Evolutionary conservation across 257 asterid genomes (phyloP).

Genomic region (Salvia rosmarinus): DNA sequence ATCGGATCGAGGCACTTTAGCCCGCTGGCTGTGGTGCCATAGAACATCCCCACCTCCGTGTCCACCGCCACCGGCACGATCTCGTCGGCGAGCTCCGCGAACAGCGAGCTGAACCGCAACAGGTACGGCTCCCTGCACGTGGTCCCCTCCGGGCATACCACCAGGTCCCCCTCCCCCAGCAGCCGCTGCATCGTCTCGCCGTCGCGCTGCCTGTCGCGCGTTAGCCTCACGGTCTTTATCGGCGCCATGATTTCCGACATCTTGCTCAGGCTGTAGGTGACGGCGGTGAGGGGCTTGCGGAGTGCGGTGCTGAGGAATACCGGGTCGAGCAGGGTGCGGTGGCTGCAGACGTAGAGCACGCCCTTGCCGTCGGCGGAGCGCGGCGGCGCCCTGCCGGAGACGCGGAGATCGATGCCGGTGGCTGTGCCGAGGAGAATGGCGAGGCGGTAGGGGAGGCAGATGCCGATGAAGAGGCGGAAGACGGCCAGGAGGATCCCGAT

Average conservation of each 20-base stretch:
- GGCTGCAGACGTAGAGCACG: conserved; percentile 79
- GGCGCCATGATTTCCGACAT: conserved; percentile 87
- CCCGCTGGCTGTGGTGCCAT: conserved; percentile 94
- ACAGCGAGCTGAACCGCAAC: conserved; percentile 77
- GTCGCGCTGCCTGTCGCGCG: conserved; percentile 63
- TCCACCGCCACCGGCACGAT: conserved; percentile 91
- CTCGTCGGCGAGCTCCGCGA: conserved; percentile 80
- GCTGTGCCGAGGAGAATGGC: conserved; percentile 47
- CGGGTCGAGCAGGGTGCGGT: conserved; percentile 83
- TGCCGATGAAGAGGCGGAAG: conserved; percentile 59
- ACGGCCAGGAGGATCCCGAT: conserved; percentile 59
- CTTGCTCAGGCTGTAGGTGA: conserved; percentile 85
- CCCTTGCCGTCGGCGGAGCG: conserved; percentile 45
- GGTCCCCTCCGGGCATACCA: conserved; percentile 96
- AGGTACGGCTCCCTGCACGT: conserved; percentile 94
- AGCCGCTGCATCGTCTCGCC: conserved; percentile 59
- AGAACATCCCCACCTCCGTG: conserved; percentile 72
- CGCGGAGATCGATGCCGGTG: conserved; percentile 50
- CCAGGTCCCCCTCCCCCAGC: conserved; percentile 69
- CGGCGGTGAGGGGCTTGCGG: conserved; percentile 66
- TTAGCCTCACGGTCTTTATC: conserved; percentile 61
- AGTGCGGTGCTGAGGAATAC: conserved; percentile 67
- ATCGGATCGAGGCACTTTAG: conserved; percentile 86
- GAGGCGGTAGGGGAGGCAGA: conserved; percentile 54
- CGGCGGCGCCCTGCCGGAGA: conserved; percentile 45